Evolutionary conservation across 768 basidiomycete genomes (phyloP).

Genomic region (Boletus subcaerulescens): DNA sequence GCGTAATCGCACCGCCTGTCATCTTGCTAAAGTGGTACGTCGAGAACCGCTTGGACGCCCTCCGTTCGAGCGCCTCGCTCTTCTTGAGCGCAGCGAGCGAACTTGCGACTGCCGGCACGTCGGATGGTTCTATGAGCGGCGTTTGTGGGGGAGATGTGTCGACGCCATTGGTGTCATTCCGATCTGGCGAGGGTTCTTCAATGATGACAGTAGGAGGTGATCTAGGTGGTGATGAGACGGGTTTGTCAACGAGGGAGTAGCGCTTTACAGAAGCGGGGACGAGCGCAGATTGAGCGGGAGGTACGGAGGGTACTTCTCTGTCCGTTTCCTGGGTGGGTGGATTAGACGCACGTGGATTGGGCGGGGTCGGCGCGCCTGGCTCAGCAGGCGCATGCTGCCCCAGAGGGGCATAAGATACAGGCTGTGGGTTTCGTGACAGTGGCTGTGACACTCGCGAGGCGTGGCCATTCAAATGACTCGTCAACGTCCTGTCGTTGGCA

Average conservation of each 20-base stretch:
- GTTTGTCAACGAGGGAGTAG: conserved; percentile 77
- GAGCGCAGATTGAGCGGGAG: conserved; percentile 17
- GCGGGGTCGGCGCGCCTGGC: neutral
- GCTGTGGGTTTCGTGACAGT: conserved; percentile 14
- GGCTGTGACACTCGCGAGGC: conserved; percentile 11
- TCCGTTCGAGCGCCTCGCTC: conserved; percentile 79
- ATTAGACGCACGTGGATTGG: conserved; percentile 8
- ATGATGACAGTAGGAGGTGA: conserved; percentile 50
- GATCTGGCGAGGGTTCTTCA: conserved; percentile 26
- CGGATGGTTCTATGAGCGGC: conserved; percentile 38
- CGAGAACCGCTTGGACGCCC: conserved; percentile 95
- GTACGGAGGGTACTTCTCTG: conserved; percentile 27
- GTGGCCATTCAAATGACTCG: conserved; percentile 11
- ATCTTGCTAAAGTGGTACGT: conserved; percentile 94
- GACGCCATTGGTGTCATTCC: conserved; percentile 28
- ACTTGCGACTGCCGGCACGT: conserved; percentile 65
- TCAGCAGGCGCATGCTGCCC: conserved; percentile 14
- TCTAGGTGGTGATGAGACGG: conserved; percentile 41
- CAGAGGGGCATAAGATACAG: neutral
- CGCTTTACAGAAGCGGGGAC: conserved; percentile 73
- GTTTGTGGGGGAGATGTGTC: conserved; percentile 33
- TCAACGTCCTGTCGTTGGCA: conserved; percentile 1
- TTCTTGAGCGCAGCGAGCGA: conserved; percentile 88
- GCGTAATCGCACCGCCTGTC: conserved; percentile 52
- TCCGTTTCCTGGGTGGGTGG: conserved; percentile 21